Evolutionary conservation across 169 alveolate species (phyloP), one percentile per base, ranked within the genome.

Genomic region (Plasmodium coatneyi): DNA sequence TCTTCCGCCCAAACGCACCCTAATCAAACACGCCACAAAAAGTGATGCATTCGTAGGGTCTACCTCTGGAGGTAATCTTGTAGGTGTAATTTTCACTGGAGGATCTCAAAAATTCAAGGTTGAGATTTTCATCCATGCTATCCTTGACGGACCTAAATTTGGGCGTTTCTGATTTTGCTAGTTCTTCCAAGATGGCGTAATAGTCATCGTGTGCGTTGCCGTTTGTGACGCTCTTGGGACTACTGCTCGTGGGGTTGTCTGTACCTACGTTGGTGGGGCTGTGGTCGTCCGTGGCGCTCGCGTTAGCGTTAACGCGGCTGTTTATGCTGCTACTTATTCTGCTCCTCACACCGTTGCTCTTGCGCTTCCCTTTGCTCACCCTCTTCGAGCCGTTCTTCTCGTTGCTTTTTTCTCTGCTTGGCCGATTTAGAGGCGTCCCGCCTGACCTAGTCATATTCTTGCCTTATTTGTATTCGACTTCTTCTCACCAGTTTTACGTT

Each of bases 21-120:
- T 3, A 46, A 0, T 10, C 56, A 10, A 49, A 0, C 9, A 49
- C 60, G 19, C 60, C 60, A 7, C 54, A 25, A 14, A 74, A 34
- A 74, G 6, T 49, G 28, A 7, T 74, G 10, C 34, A 74, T 32
- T 74, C 9, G 1, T 32, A 14, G 32, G 14, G 22, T 9, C 6
- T 87, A 87, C 93, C 93, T 66, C 93, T 87, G 36, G 93, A 87
- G 6, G 93, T 87, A 78, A 87, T 66, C 71, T 87, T 87, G 78
- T 87, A 87, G 36, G 87, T 87, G 36, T 87, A 87, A 79, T 87
- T 79, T 34, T 87, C 93, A 41, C 90, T 87, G 22, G 89, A 36
- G 9, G 93, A 78, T 30, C 87, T 78, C 70, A 87, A 39, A 87
- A 87, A 87, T 79, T 87, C 93, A 28, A 87, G 34, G 36, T 87